Conservation (phyloP, 2,329 filamentous ascomycete species). For the Verticillium dahliae region DNA sequence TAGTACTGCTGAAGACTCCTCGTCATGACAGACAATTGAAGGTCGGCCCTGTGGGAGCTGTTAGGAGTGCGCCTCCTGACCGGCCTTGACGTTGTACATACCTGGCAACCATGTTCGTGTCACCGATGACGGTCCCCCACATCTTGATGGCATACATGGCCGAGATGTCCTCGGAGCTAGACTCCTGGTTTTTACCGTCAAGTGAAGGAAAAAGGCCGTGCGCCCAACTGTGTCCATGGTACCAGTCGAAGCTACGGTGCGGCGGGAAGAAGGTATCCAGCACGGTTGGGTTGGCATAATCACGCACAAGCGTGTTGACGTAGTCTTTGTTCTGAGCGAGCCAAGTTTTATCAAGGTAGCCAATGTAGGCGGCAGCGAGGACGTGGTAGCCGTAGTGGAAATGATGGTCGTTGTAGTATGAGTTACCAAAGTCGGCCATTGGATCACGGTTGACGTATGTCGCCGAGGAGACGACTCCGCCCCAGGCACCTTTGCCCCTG, state of each 20-base stretch:
- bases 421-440: constrained; percentile 73
- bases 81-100: constrained; percentile 7
- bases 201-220: constrained; percentile 58
- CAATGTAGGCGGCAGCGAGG: constrained; percentile 70
- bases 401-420: constrained; percentile 61
- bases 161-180: constrained; percentile 76
- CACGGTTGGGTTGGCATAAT: constrained; percentile 61
- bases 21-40: constrained; percentile 68
- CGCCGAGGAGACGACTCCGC: constrained; percentile 63
- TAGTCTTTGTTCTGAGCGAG: constrained; percentile 59
- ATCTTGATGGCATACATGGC: constrained; percentile 74
- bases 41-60: constrained; percentile 43
- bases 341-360: constrained; percentile 64
- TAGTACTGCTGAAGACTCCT: constrained; percentile 68
- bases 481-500: constrained; percentile 50
- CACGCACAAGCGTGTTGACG: constrained; percentile 70
- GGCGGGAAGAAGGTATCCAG: constrained; percentile 67
- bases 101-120: constrained; percentile 66
- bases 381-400: constrained; percentile 75
- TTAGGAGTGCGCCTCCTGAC: not conserved
- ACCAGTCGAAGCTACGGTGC: constrained; percentile 75
- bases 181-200: constrained; percentile 69
- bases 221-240: constrained; percentile 77
- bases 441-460: constrained; percentile 57
- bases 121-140: constrained; percentile 68